Percentiles rank a stretch among this genome's conserved stretches.
phyloP scores from a whole-genome alignment of 768 basidiomycete species.

The Termitomyces sp. region DNA sequence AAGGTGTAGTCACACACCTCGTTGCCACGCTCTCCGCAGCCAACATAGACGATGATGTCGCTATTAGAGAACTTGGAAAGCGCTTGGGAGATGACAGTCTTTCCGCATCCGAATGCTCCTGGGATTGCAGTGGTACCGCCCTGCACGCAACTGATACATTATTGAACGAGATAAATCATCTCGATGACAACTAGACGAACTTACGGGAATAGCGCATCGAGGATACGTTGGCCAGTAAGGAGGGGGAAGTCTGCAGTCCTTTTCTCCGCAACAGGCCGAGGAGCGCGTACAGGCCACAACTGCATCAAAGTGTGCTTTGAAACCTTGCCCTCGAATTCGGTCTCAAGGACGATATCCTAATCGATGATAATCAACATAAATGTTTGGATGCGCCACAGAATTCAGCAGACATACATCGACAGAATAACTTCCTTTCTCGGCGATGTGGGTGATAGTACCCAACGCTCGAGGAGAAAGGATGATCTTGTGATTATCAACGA shows the following conservation, averaged over 20 bases:
- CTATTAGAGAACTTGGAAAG: constrained; percentile 99
- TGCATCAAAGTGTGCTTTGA: constrained; percentile 97
- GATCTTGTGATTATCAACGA: constrained; percentile 95
- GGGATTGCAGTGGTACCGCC: constrained; percentile 97
- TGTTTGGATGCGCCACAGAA: not conserved
- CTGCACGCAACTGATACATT: constrained; percentile 78
- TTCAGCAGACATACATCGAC: constrained; percentile 63
- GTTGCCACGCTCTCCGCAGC: constrained; percentile 98
- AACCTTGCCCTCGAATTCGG: constrained; percentile 94
- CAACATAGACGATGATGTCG: constrained; percentile 98
- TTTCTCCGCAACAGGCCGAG: constrained; percentile 94
- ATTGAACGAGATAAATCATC: not conserved
- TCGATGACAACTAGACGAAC: constrained; percentile 23
- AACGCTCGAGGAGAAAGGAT: constrained; percentile 93
- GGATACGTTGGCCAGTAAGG: constrained; percentile 92
- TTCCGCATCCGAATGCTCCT: constrained; percentile 98
- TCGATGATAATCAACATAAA: not conserved
- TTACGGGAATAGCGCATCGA: constrained; percentile 95
- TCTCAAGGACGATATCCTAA: constrained; percentile 93
- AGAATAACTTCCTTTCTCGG: constrained; percentile 90
- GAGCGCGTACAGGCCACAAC: constrained; percentile 97
- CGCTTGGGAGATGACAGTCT: constrained; percentile 98
- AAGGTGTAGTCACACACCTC: constrained; percentile 49
- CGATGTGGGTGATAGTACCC: constrained; percentile 91
- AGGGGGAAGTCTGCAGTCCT: constrained; percentile 89